Conservation (phyloP, 345 rosid genomes). For the Geranium rotundifolium region DNA sequence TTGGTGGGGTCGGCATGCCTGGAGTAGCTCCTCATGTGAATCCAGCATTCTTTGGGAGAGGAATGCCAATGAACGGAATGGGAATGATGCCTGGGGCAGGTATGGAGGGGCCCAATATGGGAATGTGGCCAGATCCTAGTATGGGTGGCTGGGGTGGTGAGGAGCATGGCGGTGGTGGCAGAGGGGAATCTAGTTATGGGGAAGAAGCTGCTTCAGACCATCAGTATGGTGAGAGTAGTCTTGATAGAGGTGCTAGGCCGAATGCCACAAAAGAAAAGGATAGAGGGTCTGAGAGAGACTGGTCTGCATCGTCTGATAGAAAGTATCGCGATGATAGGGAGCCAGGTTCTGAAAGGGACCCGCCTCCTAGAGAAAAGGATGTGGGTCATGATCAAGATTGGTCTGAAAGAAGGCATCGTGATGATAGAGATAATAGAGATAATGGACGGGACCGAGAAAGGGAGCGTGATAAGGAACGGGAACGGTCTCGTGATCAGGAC, state of each 20-base stretch:
- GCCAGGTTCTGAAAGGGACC: constrained; percentile 39
- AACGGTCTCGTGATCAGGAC: constrained; percentile 50
- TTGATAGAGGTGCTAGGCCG: constrained; percentile 52
- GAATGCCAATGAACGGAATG: constrained; percentile 68
- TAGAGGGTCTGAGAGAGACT: constrained; percentile 54
- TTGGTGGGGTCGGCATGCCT: constrained; percentile 57
- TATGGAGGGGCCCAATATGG: constrained; percentile 67
- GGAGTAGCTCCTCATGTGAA: constrained; percentile 86
- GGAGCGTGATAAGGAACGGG: constrained; percentile 49
- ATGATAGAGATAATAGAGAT: constrained; percentile 33
- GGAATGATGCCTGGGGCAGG: constrained; percentile 63
- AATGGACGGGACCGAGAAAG: constrained; percentile 49
- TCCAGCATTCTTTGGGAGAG: constrained; percentile 71
- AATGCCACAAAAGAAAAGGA: constrained; percentile 55
- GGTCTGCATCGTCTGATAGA: constrained; percentile 69
- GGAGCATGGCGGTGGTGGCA: constrained; percentile 61
- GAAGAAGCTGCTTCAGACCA: constrained; percentile 84
- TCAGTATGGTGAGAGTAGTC: constrained; percentile 59
- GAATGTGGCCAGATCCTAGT: constrained; percentile 67
- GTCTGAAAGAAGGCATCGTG: constrained; percentile 51
- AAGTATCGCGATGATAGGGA: constrained; percentile 65
- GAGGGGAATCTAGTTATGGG: constrained; percentile 74
- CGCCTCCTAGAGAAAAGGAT: constrained; percentile 49
- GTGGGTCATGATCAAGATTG: constrained; percentile 43
- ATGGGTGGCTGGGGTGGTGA: constrained; percentile 73